These are phyloP conservation scores for Talaromyces trachyspermus DNA, from an alignment of 495 filamentous ascomycete species.

Conservation along the genomic window DNA sequence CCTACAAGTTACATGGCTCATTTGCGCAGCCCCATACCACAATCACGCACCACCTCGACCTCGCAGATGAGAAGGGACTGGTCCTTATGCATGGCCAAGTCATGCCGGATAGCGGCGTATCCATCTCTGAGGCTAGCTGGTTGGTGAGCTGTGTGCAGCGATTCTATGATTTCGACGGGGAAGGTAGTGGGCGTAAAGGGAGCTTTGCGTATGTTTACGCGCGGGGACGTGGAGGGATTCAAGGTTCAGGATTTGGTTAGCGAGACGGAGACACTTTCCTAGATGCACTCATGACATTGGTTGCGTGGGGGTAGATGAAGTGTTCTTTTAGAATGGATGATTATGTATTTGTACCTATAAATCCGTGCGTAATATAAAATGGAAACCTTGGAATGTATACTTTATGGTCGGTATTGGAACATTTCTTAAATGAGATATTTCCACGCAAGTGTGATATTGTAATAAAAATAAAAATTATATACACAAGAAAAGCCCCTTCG, in stretches of 20 bases:
- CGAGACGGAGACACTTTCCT: constrained; percentile 67
- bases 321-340: neutral
- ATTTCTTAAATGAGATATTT: no score
- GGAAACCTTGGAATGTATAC: no score
- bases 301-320: no score
- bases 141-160: constrained; percentile 90
- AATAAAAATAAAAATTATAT: no score
- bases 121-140: constrained; percentile 74
- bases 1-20: constrained; percentile 86
- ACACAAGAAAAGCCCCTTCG: no score
- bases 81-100: constrained; percentile 82
- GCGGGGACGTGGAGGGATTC: constrained; percentile 64
- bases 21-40: constrained; percentile 88
- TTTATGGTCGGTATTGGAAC: no score
- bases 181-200: constrained; percentile 45
- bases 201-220: constrained; percentile 75
- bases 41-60: constrained; percentile 79
- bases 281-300: constrained; percentile 2
- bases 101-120: constrained; percentile 67
- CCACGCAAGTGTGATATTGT: no score
- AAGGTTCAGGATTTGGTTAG: constrained; percentile 76
- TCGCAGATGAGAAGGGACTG: constrained; percentile 61
- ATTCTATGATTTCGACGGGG: constrained; percentile 69
- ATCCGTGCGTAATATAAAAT: neutral
- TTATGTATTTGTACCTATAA: constrained; percentile 9